Percentiles rank a stretch among this genome's conserved stretches.
Conservation (phyloP, 192 early-diverging fungal genomes). For the Entomortierella beljakovae region DNA sequence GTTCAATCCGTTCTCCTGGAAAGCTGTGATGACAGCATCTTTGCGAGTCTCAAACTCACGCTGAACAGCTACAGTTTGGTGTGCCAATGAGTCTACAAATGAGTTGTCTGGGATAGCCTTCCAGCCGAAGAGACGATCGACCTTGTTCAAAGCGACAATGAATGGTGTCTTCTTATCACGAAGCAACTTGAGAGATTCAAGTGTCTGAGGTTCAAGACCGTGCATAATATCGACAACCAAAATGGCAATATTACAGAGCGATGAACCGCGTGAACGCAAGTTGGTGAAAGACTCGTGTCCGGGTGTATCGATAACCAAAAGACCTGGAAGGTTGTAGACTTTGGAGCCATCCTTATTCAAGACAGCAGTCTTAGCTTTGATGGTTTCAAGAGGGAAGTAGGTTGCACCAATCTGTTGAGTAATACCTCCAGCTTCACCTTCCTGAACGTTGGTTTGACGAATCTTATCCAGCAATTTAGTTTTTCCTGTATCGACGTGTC, state of each 20-base stretch:
- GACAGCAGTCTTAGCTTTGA: constrained; percentile 90
- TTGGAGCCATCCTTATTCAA: constrained; percentile 68
- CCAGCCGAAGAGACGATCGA: constrained; percentile 97
- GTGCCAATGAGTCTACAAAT: constrained; percentile 80
- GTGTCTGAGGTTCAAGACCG: constrained; percentile 97
- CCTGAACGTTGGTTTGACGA: constrained; percentile 99
- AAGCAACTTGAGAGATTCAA: constrained; percentile 93
- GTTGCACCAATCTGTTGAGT: constrained; percentile 99
- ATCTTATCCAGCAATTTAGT: constrained; percentile 99
- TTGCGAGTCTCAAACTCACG: constrained; percentile 91
- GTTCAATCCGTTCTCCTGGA: constrained; percentile 98
- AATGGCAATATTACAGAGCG: constrained; percentile 99
- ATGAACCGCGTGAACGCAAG: constrained; percentile 94
- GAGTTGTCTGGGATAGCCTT: constrained; percentile 84
- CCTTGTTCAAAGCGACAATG: constrained; percentile 99
- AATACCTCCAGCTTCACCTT: constrained; percentile 99
- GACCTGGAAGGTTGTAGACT: constrained; percentile 88
- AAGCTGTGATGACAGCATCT: constrained; percentile 79
- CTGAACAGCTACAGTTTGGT: constrained; percentile 78
- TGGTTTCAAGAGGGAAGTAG: constrained; percentile 97
- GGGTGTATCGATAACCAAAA: constrained; percentile 97
- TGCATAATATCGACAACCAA: constrained; percentile 99
- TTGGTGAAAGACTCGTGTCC: constrained; percentile 99
- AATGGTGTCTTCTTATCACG: constrained; percentile 96
- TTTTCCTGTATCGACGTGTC: constrained; percentile 96